A percentile compares a stretch with the other conserved stretches of the same genome.
phyloP scores from a whole-genome alignment of 768 basidiomycete species.

The Asterophora lycoperdoides region DNA sequence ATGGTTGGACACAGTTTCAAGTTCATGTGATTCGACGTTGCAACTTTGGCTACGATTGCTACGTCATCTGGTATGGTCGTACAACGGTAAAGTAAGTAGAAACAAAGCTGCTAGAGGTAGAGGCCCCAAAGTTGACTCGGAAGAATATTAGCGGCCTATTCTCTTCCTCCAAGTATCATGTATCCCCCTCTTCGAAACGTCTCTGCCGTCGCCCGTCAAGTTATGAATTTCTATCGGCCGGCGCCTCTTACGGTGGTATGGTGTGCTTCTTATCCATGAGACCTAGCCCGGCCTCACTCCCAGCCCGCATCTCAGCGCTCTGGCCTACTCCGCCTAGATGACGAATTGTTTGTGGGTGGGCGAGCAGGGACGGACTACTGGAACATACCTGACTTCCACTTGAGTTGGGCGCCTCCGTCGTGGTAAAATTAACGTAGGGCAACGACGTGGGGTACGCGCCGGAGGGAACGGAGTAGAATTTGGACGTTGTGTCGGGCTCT shows the following conservation, averaged over 20 bases:
- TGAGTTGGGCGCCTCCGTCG: constrained; percentile 37
- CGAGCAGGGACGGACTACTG: constrained; percentile 34
- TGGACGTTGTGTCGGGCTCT: constrained; percentile 59
- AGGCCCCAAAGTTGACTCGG: background rate
- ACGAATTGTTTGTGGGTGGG: constrained; percentile 42
- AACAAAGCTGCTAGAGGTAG: background rate
- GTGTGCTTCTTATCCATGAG: constrained; percentile 41
- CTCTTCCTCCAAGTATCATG: constrained; percentile 46
- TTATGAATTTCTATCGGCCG: constrained; percentile 44
- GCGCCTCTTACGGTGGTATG: constrained; percentile 30
- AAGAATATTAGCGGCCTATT: constrained; percentile 24
- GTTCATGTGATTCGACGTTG: too few species aligned
- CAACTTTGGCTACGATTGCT: too few species aligned
- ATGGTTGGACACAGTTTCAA: too few species aligned
- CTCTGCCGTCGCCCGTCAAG: constrained; percentile 41
- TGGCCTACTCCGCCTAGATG: constrained; percentile 39
- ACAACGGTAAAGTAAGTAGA: background rate
- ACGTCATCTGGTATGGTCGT: background rate
- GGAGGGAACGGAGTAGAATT: constrained; percentile 64
- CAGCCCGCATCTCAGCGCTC: constrained; percentile 44
- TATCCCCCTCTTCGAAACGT: constrained; percentile 42
- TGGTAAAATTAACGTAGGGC: constrained; percentile 38
- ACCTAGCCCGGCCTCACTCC: constrained; percentile 38
- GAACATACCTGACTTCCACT: constrained; percentile 36
- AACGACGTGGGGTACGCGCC: constrained; percentile 58